phyloP scores from a whole-genome alignment of 768 basidiomycete species.

The Termitomyces titanicus region DNA sequence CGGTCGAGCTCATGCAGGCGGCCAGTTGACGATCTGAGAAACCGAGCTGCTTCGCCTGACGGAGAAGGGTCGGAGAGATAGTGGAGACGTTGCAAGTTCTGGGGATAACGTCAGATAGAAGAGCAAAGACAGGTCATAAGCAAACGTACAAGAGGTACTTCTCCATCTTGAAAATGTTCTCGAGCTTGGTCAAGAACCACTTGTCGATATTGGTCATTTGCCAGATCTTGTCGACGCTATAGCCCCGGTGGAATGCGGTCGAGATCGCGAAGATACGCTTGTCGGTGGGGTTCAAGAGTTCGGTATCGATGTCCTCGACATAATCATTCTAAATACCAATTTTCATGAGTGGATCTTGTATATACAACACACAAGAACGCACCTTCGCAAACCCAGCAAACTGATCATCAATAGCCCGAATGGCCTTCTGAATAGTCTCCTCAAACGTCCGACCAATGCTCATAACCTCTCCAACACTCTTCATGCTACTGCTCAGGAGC shows the following conservation, averaged over 20 bases:
- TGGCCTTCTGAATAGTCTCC: constrained; percentile 98
- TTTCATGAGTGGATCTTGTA: background rate
- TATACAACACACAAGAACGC: background rate
- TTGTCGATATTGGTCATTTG: constrained; percentile 98
- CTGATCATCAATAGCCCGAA: constrained; percentile 92
- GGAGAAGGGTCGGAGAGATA: constrained; percentile 59
- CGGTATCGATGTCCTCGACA: constrained; percentile 89
- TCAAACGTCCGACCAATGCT: constrained; percentile 97
- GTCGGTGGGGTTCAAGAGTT: constrained; percentile 92
- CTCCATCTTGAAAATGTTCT: constrained; percentile 83
- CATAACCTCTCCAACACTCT: constrained; percentile 99
- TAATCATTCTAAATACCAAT: constrained; percentile 63
- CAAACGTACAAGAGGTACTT: constrained; percentile 67
- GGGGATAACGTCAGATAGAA: constrained; percentile 7
- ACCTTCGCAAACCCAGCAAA: constrained; percentile 91
- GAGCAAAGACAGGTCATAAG: background rate
- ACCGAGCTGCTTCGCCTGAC: constrained; percentile 88
- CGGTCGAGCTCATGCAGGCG: constrained; percentile 78
- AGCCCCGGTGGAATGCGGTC: constrained; percentile 88
- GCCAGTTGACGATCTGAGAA: constrained; percentile 95
- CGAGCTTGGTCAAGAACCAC: constrained; percentile 93
- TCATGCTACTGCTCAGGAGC: constrained; percentile 93
- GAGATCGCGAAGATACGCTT: constrained; percentile 97
- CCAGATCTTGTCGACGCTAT: constrained; percentile 94
- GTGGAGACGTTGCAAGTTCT: constrained; percentile 65